Conservation (phyloP, 2,329 filamentous ascomycete species). For the Aureobasidium sp. region DNA sequence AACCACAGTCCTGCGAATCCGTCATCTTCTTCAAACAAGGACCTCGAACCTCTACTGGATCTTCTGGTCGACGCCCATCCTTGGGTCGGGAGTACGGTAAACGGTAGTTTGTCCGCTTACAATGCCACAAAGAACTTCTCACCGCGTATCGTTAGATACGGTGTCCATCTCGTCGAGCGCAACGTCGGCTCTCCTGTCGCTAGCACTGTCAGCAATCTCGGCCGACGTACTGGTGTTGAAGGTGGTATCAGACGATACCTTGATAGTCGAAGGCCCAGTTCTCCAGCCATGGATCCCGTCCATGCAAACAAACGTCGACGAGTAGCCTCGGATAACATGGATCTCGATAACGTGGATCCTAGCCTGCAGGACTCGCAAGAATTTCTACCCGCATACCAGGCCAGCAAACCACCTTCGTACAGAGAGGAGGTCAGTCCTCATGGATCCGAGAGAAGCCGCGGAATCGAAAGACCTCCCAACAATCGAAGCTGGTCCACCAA, state of each 20-base stretch:
- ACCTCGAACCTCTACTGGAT: slow-evolving; percentile 83
- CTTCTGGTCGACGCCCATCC: slow-evolving; percentile 92
- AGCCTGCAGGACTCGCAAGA: slow-evolving; percentile 54
- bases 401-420: slow-evolving; percentile 58
- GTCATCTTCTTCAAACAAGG: slow-evolving; percentile 43
- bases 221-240: slow-evolving; percentile 88
- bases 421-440: slow-evolving; percentile 37
- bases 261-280: slow-evolving; percentile 56
- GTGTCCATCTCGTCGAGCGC: slow-evolving; percentile 91
- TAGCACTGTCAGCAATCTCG: slow-evolving; percentile 86
- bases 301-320: slow-evolving; percentile 48
- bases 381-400: slow-evolving; percentile 85
- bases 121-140: slow-evolving; percentile 91
- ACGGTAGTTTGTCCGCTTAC: slow-evolving; percentile 86
- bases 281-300: slow-evolving; percentile 38
- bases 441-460: slow-evolving; percentile 28
- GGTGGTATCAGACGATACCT: slow-evolving; percentile 88
- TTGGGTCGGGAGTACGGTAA: slow-evolving; percentile 79
- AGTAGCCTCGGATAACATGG: slow-evolving; percentile 48
- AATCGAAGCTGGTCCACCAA: slow-evolving; percentile 75
- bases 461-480: slow-evolving; percentile 38
- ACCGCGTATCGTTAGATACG: slow-evolving; percentile 84
- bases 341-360: slow-evolving; percentile 48
- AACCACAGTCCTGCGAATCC: slow-evolving; percentile 29
- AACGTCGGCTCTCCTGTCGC: slow-evolving; percentile 85